phyloP scores from a whole-genome alignment of 495 filamentous ascomycete species.

The Beverwykella pulmonaria region DNA sequence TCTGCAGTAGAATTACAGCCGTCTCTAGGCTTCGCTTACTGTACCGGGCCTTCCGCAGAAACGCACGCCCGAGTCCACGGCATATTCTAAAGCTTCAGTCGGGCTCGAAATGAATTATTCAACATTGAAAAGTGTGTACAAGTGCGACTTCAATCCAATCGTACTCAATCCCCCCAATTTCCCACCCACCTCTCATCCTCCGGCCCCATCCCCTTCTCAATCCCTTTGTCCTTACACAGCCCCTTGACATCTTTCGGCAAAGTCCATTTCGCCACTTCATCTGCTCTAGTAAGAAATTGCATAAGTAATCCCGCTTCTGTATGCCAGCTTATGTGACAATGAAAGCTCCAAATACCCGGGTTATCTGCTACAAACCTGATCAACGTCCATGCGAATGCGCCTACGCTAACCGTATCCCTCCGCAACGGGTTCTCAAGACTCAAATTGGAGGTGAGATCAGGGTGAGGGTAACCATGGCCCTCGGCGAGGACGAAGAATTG shows the following conservation, averaged over 20 bases:
- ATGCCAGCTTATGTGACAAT: slow-evolving; percentile 57
- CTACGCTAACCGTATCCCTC: slow-evolving; percentile 42
- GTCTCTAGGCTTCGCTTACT: no score
- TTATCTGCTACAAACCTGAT: slow-evolving; percentile 43
- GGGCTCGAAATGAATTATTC: no score
- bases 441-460: slow-evolving; percentile 22
- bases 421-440: slow-evolving; percentile 42
- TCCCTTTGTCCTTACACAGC: slow-evolving; percentile 49
- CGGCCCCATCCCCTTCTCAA: slow-evolving; percentile 52
- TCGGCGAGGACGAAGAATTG: slow-evolving; percentile 62
- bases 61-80: no score
- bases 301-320: slow-evolving; percentile 61
- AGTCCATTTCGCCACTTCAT: slow-evolving; percentile 49
- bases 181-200: slow-evolving; percentile 47
- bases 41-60: no score
- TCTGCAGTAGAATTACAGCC: no score
- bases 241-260: slow-evolving; percentile 51
- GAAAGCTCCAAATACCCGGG: slow-evolving; percentile 43
- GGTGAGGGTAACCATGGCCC: slow-evolving; percentile 57
- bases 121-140: no score
- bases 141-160: no score
- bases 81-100: no score
- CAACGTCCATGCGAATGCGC: slow-evolving; percentile 43
- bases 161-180: background rate
- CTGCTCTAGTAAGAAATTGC: slow-evolving; percentile 58